Evolutionary conservation across 345 rosid species (phyloP).

Genomic region (Noccaea caerulescens): DNA sequence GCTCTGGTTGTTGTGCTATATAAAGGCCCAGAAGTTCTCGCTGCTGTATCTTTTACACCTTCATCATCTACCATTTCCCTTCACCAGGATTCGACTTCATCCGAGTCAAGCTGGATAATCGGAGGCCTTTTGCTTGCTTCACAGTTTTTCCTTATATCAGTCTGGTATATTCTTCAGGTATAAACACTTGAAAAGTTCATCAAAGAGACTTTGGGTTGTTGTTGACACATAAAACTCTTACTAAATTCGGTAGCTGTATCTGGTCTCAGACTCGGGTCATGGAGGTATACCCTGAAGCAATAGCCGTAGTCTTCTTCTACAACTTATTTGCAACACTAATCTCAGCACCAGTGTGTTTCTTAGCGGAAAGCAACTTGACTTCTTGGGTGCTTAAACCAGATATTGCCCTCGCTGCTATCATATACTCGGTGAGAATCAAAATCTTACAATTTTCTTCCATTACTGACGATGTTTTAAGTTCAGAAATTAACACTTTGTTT

Average conservation of each 20-base stretch:
- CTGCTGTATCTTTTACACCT: background rate
- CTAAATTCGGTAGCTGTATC: background rate
- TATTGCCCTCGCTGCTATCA: background rate
- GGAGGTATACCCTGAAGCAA: slow-evolving; percentile 7
- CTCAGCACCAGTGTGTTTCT: slow-evolving; percentile 18
- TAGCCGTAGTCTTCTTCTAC: slow-evolving; percentile 13
- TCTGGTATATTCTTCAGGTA: slow-evolving; percentile 28
- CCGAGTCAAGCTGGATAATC: slow-evolving; percentile 7
- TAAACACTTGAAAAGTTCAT: background rate
- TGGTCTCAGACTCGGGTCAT: slow-evolving; percentile 13
- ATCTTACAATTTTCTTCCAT: background rate
- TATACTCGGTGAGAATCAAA: background rate
- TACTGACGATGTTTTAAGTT: background rate
- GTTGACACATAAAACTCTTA: background rate
- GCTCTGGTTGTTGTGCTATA: slow-evolving; percentile 21
- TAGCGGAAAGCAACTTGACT: background rate
- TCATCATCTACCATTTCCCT: background rate
- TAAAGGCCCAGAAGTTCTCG: slow-evolving; percentile 2
- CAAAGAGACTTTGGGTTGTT: background rate
- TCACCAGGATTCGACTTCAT: background rate
- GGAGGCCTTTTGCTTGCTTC: slow-evolving; percentile 17
- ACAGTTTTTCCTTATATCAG: slow-evolving; percentile 2
- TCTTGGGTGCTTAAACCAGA: background rate
- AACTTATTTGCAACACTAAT: slow-evolving; percentile 12
- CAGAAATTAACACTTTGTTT: background rate